phyloP scores from a whole-genome alignment of 495 filamentous ascomycete species.

The Xylaria bambusicola region DNA sequence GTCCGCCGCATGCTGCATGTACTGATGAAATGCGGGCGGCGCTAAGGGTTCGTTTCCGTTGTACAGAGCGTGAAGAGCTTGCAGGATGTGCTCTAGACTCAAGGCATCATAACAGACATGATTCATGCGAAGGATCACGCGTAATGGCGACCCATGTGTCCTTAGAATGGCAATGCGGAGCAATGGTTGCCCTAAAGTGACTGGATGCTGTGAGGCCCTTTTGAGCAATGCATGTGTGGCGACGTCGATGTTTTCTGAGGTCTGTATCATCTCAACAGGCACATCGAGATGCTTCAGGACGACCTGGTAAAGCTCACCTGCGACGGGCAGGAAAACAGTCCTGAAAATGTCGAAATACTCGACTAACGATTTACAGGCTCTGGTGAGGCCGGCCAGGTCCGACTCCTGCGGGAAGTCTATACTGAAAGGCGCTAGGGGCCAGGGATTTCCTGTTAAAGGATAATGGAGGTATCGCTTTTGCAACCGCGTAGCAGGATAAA shows the following conservation, averaged over 20 bases:
- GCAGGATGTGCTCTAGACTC: constrained; percentile 10
- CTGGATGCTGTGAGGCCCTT: constrained; percentile 6
- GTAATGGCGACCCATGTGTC: background rate
- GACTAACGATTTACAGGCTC: constrained; percentile 13
- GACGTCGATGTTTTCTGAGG: constrained; percentile 10
- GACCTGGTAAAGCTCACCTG: constrained; percentile 16
- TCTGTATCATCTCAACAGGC: constrained; percentile 14
- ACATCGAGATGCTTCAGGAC: constrained; percentile 20
- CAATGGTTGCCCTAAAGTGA: constrained; percentile 14
- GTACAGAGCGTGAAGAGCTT: constrained; percentile 16
- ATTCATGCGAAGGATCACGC: constrained; percentile 16
- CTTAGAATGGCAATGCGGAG: constrained; percentile 13
- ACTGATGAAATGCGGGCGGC: constrained; percentile 2
- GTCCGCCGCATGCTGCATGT: constrained; percentile 15
- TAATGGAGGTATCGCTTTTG: constrained; percentile 13
- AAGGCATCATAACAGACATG: constrained; percentile 18
- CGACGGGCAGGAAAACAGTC: constrained; percentile 14
- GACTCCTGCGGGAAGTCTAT: constrained; percentile 15
- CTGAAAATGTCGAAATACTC: constrained; percentile 18
- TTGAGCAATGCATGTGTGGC: constrained; percentile 12
- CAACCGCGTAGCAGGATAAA: constrained; percentile 19
- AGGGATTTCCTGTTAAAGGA: constrained; percentile 13
- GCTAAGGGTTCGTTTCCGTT: background rate
- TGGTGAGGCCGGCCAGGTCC: constrained; percentile 1
- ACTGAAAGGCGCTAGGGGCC: constrained; percentile 6